Evolutionary conservation across 1,284 basidiomycete genomes (phyloP), one percentile per base, ranked within the genome.

Genomic region (Xerocomus amazonicus): DNA sequence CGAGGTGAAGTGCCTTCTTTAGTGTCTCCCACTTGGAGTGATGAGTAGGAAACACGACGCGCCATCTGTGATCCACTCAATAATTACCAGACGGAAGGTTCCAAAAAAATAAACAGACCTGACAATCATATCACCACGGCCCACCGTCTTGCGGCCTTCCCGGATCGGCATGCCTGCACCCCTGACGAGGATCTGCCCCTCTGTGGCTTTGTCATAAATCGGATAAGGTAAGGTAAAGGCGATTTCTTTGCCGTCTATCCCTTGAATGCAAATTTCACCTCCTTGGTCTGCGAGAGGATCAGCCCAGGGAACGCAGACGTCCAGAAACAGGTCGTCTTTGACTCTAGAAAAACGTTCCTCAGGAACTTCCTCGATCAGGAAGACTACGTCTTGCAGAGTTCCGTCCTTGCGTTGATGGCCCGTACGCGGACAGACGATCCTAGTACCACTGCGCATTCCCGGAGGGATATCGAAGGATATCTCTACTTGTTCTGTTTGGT

Each of bases 111-210:
- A 26, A 40, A 58, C 85, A 67, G 74, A 90, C 75, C 78, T 79
- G 52, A 95, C 78, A 54, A 90, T 73, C 56, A 95, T 72, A 68
- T 92, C 87, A 14, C 92, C 91, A 60, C 84, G 80, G 47, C 82
- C 81, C 58, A 83, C 74, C 6, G 78, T 71, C 55, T 76, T 75
- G n/a, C 80, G 79, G 35, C 79, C 76, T 55, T 83, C 78, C 44
- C 83, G 76, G 38, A 90, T 77, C 29, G 91, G 91, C 91, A 95
- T 94, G 13, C 92, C 92, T 61, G 87, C 87, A 35, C 84, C 87
- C 52, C 64, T 68, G 42, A 81, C 62, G 33, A 89, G 74, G 40
- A 79, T 69, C 45, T 81, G 80, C 44, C 87, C 86, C 56, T 80
- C 76, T 43, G 84, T 77, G 2, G 77, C 78, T 64, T 81, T 81